Percentiles rank a stretch among this genome's conserved stretches.
Conservation (phyloP, 169 alveolate genomes). For the Plasmodium vivax region DNA sequence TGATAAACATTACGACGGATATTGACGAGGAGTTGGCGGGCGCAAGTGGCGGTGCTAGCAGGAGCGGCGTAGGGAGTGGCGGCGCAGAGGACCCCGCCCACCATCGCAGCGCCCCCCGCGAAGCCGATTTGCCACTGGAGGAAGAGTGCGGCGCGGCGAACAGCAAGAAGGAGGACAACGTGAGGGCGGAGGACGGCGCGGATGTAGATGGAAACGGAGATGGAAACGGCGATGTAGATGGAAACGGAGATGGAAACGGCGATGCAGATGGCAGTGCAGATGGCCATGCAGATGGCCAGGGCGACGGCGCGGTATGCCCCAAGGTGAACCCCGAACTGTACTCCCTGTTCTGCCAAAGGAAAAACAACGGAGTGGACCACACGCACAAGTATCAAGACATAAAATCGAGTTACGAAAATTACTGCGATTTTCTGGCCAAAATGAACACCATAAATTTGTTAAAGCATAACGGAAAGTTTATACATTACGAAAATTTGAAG, state of each 20-base stretch:
- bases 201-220: not conserved
- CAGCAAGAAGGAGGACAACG: constrained; percentile 1
- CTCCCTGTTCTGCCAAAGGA: constrained; percentile 1
- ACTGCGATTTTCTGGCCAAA: constrained; percentile 65
- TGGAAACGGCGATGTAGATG: not conserved
- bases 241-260: not conserved
- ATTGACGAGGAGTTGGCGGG: constrained; percentile 27
- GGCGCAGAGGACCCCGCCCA: not conserved
- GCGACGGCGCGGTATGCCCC: not conserved
- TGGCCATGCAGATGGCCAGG: not conserved
- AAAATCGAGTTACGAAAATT: constrained; percentile 69
- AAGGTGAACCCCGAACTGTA: constrained; percentile 26
- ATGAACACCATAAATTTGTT: constrained; percentile 62
- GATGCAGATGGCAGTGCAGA: not conserved
- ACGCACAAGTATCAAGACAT: constrained; percentile 58
- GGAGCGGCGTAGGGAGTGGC: not conserved
- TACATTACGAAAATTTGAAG: constrained; percentile 75
- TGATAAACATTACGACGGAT: constrained; percentile 55
- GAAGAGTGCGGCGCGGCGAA: not conserved
- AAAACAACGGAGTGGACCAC: not conserved
- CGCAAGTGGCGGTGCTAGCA: not conserved
- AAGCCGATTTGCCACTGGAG: not conserved
- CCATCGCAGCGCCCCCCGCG: not conserved
- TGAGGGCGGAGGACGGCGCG: not conserved
- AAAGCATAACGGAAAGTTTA: constrained; percentile 64